Evolutionary conservation across 345 rosid genomes (phyloP), one percentile per base, ranked within the genome.

Genomic region (Erysimum cheiranthoides): DNA sequence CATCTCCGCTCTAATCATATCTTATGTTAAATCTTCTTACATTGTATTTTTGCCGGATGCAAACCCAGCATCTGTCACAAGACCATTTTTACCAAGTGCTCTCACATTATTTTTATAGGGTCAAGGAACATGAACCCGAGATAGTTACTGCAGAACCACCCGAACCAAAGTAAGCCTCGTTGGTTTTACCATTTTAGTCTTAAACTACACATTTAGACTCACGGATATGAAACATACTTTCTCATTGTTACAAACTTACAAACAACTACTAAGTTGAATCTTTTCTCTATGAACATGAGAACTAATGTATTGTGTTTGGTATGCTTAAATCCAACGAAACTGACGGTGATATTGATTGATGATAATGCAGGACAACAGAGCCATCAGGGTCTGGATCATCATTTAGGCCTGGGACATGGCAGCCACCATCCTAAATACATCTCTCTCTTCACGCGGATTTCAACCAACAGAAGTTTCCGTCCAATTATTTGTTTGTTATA

Each of bases 341-440:
- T 46, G 31, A 71, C 71, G 39, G 1, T 8, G 27, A 10, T 58
- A 28, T 4, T 68, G 51, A 52, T 61, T 61, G 62, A 53, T 77
- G 49, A 21, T 40, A 10, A 64, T 66, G 66, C 84, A 95, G 97
- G 79, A 78, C 84, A 58, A 71, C 89, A 0, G 97, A 95, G 74
- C 97, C 97, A 51, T 78, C 89, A 46, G 99, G 97, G 77, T 86
- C 97, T 13, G 97, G 99, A 61, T 75, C 88, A 80, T 82, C 92
- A 52, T 95, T 71, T 81, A 85, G 73, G 81, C 97, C 97, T 1
- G 99, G 97, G 81, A 88, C 96, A 64, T 95, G 99, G 99, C 99
- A 90, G 68, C 93, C 99, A 1, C 97, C 99, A 27, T 81, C 90
- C 32, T 89, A 87, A 89, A 56, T 53, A 39, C 51, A 50, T 16